Conservation (phyloP, 768 basidiomycete genomes). For the Mrakia hoshinonis region DNA sequence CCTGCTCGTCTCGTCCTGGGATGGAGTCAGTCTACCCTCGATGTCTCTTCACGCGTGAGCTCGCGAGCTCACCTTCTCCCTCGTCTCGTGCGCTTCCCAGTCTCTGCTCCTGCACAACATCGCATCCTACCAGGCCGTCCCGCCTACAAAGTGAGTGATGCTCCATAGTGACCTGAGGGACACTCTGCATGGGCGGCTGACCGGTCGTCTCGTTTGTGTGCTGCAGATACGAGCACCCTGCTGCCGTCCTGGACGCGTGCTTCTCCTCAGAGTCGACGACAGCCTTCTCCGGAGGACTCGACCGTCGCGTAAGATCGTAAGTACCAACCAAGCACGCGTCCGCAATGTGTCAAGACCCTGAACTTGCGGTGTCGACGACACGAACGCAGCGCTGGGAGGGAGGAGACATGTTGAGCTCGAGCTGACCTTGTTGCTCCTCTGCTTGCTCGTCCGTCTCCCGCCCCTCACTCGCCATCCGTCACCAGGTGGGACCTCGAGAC, state of each 20-base stretch:
- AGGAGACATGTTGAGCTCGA: not conserved
- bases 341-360: too few relatives aligned
- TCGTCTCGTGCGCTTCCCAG: not conserved
- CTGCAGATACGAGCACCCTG: conserved; percentile 6
- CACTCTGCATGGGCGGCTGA: not conserved
- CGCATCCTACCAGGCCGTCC: conserved; percentile 10
- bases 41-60: not conserved
- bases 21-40: conserved; percentile 50
- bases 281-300: conserved; percentile 79
- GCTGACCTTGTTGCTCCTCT: conserved; percentile 5
- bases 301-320: conserved; percentile 72
- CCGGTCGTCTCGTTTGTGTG: not conserved
- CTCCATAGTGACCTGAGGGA: too few relatives aligned
- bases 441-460: not conserved
- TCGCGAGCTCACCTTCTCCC: conserved; percentile 2
- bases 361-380: not conserved
- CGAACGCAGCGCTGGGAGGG: not conserved
- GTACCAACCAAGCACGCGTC: too few relatives aligned
- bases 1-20: conserved; percentile 82
- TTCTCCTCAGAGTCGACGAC: conserved; percentile 56
- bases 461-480: not conserved
- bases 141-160: conserved; percentile 1
- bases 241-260: conserved; percentile 57
- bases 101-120: conserved; percentile 10
- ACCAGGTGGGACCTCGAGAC: conserved; percentile 65